phyloP scores from a whole-genome alignment of 345 rosid species.

The Raphanus sativus region DNA sequence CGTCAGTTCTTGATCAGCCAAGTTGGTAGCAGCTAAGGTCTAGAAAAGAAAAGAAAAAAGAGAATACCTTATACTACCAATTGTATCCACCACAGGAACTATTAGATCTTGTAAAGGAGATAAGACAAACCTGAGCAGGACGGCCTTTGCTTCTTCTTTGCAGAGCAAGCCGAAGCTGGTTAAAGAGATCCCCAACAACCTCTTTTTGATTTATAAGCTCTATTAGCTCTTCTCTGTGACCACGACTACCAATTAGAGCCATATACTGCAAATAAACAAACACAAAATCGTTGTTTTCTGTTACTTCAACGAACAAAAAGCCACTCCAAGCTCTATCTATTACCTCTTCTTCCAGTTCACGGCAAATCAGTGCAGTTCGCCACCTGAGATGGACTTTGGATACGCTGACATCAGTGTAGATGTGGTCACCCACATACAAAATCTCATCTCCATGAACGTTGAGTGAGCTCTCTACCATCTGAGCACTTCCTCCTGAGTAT shows the following conservation, averaged over 20 bases:
- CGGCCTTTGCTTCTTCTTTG: conserved; percentile 75
- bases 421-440: conserved; percentile 92
- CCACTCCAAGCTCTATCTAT: too few species aligned
- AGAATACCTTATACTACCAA: conserved; percentile 10
- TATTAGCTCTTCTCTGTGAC: conserved; percentile 61
- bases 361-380: conserved; percentile 91
- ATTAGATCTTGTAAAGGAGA: conserved; percentile 21
- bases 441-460: conserved; percentile 92
- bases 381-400: conserved; percentile 92
- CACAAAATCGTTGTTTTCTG: not conserved
- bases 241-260: conserved; percentile 74
- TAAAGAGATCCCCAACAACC: conserved; percentile 86
- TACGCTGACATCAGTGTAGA: conserved; percentile 93
- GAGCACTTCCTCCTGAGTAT: conserved; percentile 98
- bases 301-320: not conserved
- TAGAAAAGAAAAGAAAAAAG: conserved; percentile 33
- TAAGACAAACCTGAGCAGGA: conserved; percentile 81
- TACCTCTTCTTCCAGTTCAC: conserved; percentile 96
- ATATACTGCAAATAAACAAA: conserved; percentile 58
- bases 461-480: conserved; percentile 87
- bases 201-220: conserved; percentile 90
- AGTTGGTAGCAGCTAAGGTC: conserved; percentile 89
- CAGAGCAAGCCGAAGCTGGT: conserved; percentile 85
- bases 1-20: conserved; percentile 81
- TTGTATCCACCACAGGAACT: not conserved